Base-by-base conservation (phyloP, 352 stramenopile species). In the Phytophthora parvispora region DNA sequence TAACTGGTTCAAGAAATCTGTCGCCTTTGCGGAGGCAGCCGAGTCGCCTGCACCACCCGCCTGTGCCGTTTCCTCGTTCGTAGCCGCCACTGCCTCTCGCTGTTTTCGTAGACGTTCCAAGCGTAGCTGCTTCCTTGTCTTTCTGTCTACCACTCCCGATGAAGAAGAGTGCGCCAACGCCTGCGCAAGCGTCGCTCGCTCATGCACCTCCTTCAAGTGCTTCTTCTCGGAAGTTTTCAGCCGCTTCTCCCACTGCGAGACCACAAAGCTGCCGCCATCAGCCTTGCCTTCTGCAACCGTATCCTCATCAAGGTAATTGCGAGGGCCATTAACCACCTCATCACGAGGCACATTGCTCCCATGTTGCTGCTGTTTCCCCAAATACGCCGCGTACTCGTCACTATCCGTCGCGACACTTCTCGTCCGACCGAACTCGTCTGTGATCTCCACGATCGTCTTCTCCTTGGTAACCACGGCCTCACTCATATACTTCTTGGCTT, bases 201-300 rank as follows among this genome's bases (percentile, higher is more conserved):
- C 80, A 50, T 94, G 88, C 8, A 96, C 86, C 73, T 94, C 60
- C 42, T 83, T 72, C 4, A 96, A 51, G 58, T 89, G 87, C 6
- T 64, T 32, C 60, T 94, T 96, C 57, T 96, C 88, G 2, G 62
- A 42, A 24, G 34, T 58, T 28, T 90, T 92, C 18, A 96, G 71
- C 13, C 80, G 84, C 59, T 90, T 87, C 48, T 96, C 88, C 88
- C 88, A 96, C 45, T 94, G 88, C 10, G 88, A 94, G 12, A 86
- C 77, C 20, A 96, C 88, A 67, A 91, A 96, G 49, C 86, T 90
- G 24, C 86, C 78, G 3, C 57, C 54, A 13, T 48, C 53, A 22
- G 49, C 47, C 2, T 42, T 53, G 6, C 13, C 50, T 54, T 74
- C 61, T 65, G n/a, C 20, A 27, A 55, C 36, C 49, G 57, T 29